phyloP scores from a whole-genome alignment of 1,284 basidiomycete genomes.

The Tranzscheliella williamsii region DNA sequence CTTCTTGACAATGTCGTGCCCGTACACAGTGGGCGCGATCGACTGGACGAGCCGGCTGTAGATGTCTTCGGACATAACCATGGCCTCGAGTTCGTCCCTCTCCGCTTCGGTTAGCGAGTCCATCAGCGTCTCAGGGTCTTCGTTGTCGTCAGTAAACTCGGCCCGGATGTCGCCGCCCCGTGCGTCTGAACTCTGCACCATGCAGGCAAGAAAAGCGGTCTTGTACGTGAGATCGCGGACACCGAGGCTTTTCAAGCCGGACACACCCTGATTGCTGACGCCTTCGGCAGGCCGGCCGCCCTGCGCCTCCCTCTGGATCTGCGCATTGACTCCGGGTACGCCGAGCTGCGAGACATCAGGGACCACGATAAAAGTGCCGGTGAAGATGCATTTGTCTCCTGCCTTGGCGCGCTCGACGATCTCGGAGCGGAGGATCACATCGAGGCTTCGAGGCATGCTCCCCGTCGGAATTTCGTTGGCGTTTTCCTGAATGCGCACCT shows the following conservation, averaged over 20 bases:
- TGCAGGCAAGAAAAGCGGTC: conserved; percentile 96
- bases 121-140: conserved; percentile 78
- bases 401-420: conserved; percentile 97
- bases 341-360: conserved; percentile 97
- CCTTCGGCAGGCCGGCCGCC: conserved; percentile 70
- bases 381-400: conserved; percentile 97
- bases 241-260: conserved; percentile 89
- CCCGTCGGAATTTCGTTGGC: conserved; percentile 98
- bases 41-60: conserved; percentile 90
- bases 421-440: conserved; percentile 92
- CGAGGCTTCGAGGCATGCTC: conserved; percentile 74
- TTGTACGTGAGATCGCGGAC: conserved; percentile 96
- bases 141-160: conserved; percentile 83
- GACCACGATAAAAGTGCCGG: conserved; percentile 96
- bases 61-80: conserved; percentile 92
- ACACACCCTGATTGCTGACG: conserved; percentile 75
- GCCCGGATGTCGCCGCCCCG: conserved; percentile 62
- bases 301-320: conserved; percentile 81
- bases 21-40: conserved; percentile 97
- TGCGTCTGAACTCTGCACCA: conserved; percentile 88
- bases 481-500: conserved; percentile 98
- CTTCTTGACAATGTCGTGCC: conserved; percentile 71
- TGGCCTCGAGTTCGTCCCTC: conserved; percentile 87
- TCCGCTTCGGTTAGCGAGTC: conserved; percentile 88
- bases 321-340: conserved; percentile 89